Percentiles rank a stretch among this genome's conserved stretches.
Evolutionary conservation across 306 rosid species (phyloP).

Genomic region (Corylus americana): DNA sequence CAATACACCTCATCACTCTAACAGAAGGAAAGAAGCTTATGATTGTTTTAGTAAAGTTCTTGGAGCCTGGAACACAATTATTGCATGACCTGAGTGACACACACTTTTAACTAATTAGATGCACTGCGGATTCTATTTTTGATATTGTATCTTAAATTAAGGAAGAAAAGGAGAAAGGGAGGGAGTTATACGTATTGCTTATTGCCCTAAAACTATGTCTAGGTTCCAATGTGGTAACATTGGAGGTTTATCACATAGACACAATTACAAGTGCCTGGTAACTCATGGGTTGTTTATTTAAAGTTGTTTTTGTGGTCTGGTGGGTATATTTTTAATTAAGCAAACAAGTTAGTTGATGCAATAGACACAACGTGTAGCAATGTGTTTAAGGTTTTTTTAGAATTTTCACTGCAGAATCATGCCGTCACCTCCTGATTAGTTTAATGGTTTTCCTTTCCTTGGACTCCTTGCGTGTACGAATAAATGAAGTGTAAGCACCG

Average conservation of each 20-base stretch:
- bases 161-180: not conserved
- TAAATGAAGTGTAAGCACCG: not conserved
- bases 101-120: not conserved
- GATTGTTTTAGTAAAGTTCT: not conserved
- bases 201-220: not conserved
- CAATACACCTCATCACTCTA: too few species aligned
- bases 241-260: not conserved
- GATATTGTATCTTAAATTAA: not conserved
- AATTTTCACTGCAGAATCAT: not conserved
- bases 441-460: not conserved
- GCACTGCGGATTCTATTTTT: not conserved
- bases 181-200: not conserved
- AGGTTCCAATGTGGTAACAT: not conserved
- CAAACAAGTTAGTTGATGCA: constrained; percentile 3
- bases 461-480: not conserved
- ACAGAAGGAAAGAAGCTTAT: not conserved
- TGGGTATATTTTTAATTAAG: not conserved
- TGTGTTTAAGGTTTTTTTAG: constrained; percentile 9
- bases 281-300: not conserved
- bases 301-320: not conserved
- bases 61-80: not conserved
- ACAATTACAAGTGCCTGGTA: constrained; percentile 1
- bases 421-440: not conserved
- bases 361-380: constrained; percentile 3
- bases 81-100: not conserved